Evolutionary conservation across 352 stramenopile species (phyloP), one percentile per base, ranked within the genome.

Genomic region (Aphanomyces stellatus): DNA sequence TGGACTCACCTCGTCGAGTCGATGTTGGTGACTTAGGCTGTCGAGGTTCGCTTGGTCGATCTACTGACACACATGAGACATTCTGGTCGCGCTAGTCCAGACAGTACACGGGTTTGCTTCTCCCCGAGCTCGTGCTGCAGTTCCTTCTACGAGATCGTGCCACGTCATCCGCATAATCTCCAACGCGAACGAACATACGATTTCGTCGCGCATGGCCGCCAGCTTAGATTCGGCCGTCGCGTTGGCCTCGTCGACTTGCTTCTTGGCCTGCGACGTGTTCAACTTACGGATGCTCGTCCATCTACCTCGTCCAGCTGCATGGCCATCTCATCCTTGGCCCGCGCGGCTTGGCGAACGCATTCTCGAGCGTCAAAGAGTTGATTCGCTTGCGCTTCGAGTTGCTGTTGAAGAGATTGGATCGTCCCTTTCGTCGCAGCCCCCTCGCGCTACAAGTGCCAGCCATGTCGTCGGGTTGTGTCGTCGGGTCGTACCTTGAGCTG

Each of bases 111-210:
- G 25, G 49, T 69, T 67, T 69, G 19, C 48, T 24, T 37, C 19
- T 35, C 24, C 11, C 15, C 34, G 34, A 31, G 33, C 15, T 31
- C 19, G n/a, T 64, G 24, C n/a, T 42, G 8, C 13, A 40, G 27
- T 8, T 55, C 8, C 33, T 65, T 65, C 82, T 4, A 80, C 82
- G 4, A 76, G 80, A 28, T 88, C 70, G 0, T 78, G 79, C 31
- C 76, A 88, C 66, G 76, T 82, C 49, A 90, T 15, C 11, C 7
- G 10, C n/a, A 62, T 46, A 48, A 10, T 34, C 10, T 15, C 53
- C 56, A 55, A 65, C 11, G 19, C n/a, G 27, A 65, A 22, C 22
- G 15, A 25, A 57, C 42, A 13, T 41, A 42, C 30, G 11, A 66
- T 19, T 60, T 66, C 31, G 27, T 43, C 28, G 7, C 30, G 25